These are phyloP conservation scores for Brassica rapa DNA, from an alignment of 345 rosid genomes.

Conservation along the genomic window DNA sequence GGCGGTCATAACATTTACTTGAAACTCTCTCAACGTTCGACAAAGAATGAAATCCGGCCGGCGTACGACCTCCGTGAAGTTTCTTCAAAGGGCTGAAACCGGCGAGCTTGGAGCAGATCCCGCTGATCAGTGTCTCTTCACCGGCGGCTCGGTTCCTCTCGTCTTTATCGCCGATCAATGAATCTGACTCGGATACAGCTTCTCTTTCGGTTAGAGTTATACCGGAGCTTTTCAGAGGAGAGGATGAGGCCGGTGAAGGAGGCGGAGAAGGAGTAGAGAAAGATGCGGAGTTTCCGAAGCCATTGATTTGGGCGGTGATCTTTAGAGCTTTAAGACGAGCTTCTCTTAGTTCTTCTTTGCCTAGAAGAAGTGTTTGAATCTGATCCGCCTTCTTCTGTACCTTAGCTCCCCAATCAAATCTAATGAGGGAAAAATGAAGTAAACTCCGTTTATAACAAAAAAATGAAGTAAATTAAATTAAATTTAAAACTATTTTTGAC, in stretches of 20 bases:
- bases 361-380: conserved; percentile 5
- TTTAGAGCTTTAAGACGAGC: conserved; percentile 23
- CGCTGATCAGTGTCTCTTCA: conserved; percentile 12
- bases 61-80: background rate
- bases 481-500: background rate
- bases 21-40: conserved; percentile 20
- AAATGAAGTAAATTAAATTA: background rate
- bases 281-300: conserved; percentile 11
- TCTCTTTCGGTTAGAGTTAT: background rate
- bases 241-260: background rate
- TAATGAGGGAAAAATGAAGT: background rate
- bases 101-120: conserved; percentile 12
- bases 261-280: background rate
- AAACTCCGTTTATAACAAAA: background rate
- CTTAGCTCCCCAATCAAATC: conserved; percentile 24
- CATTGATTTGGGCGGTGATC: conserved; percentile 14
- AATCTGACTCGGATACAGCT: background rate
- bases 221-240: background rate
- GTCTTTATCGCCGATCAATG: background rate
- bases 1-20: conserved; percentile 1
- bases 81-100: conserved; percentile 9
- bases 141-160: background rate
- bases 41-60: background rate
- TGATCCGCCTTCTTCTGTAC: conserved; percentile 15
- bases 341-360: conserved; percentile 14